Conservation (phyloP, 2,329 filamentous ascomycete genomes). For the Grosmannia penicillata region DNA sequence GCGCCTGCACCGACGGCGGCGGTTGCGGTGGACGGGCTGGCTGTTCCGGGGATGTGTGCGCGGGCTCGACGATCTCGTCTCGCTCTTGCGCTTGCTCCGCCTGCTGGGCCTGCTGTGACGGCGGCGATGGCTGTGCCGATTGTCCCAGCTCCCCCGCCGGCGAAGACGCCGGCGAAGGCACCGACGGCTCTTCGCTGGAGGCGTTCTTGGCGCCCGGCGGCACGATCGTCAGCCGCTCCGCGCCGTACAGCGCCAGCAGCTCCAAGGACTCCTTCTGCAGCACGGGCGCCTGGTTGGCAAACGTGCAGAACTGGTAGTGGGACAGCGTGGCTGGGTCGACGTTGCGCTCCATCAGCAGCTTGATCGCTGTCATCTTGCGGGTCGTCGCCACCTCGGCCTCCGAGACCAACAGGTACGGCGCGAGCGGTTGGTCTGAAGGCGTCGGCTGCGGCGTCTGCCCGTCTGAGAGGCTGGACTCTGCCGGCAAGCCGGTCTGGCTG, state of each 20-base stretch:
- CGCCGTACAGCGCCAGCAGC: slow-evolving; percentile 42
- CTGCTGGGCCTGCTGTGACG: background rate
- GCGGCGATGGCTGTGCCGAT: background rate
- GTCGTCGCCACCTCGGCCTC: slow-evolving; percentile 6
- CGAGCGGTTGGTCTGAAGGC: background rate
- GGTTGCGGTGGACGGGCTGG: too few species aligned
- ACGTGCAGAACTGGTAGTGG: slow-evolving; percentile 41
- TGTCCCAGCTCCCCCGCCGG: too few species aligned
- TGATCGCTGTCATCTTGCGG: slow-evolving; percentile 16
- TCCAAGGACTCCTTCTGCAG: slow-evolving; percentile 38
- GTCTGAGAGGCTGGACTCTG: too few species aligned
- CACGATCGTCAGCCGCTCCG: slow-evolving; percentile 40
- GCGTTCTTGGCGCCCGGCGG: slow-evolving; percentile 31
- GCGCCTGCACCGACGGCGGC: too few species aligned
- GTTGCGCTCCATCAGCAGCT: slow-evolving; percentile 28
- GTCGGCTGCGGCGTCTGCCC: background rate
- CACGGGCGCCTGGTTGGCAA: slow-evolving; percentile 42
- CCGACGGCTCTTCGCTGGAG: slow-evolving; percentile 11
- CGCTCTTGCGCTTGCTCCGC: too few species aligned
- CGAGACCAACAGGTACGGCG: slow-evolving; percentile 6
- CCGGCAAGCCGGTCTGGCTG: too few species aligned
- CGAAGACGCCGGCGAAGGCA: slow-evolving; percentile 7
- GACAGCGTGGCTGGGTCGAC: slow-evolving; percentile 39
- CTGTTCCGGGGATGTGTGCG: too few species aligned
- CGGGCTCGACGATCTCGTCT: too few species aligned